Evolutionary conservation across 1,284 basidiomycete genomes (phyloP), one percentile per base, ranked within the genome.

Genomic region (Marasmius sp.): DNA sequence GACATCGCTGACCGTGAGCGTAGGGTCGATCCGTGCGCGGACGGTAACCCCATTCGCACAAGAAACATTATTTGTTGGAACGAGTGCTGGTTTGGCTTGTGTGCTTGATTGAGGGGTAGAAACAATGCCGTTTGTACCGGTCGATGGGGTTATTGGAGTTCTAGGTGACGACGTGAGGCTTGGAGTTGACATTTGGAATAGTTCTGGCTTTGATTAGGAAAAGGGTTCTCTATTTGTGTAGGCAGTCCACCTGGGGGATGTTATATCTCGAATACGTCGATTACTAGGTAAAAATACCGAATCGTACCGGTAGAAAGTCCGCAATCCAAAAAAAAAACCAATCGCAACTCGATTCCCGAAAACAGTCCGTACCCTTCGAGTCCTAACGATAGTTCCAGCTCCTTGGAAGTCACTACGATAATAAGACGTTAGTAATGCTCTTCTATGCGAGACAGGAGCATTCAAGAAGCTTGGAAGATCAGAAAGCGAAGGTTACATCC

Each of bases 61-160:
- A 4, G 88, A 87, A 57, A 93, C 91, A 61, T 82, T 89, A 74
- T 93, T 93, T 7, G 92, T 93, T 11, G 92, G 91, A 2, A 92
- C 83, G 33, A 92, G 79, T 10, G 61, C 69, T 18, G 74, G 70
- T 64, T 76, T 78, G 64, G 76, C 75, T 67, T 70, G 73, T 8
- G 75, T 62, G 53, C 80, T 82, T 38, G 20, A 27, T 20, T 38
- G 37, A 71, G n/a, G 7, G 16, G 33, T 34, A 36, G 5, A 51
- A 16, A 16, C 22, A 27, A 20, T 54, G n/a, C 27, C 34, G 34
- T 84, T 85, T 52, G 76, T 69, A 51, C 77, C 64, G 45, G 74
- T 66, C 12, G 75, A 64, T n/a, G 70, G 54, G 12, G 70, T 64
- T 61, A 64, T 56, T 39, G 64, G 43, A 60, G 47, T 67, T 27